Percentiles rank a stretch among this genome's conserved stretches.
These are phyloP conservation scores for Scleromitrula shiraiana DNA, from an alignment of 2,329 filamentous ascomycete species.

Conservation along the genomic window DNA sequence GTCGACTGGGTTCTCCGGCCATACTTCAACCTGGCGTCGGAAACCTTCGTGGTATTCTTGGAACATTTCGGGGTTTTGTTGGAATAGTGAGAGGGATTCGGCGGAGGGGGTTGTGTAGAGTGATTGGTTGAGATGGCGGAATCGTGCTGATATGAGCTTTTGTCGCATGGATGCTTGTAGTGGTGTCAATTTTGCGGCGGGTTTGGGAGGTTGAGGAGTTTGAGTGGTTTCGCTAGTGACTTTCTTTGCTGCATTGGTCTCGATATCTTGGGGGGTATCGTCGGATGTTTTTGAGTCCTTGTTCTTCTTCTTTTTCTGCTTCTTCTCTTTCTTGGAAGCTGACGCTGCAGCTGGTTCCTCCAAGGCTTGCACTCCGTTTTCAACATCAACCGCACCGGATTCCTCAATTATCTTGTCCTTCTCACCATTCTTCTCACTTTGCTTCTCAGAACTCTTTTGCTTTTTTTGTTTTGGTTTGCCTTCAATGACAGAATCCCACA, in stretches of 20 bases:
- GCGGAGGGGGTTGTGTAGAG: constrained; percentile 87
- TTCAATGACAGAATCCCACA: constrained; percentile 76
- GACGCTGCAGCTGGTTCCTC: constrained; percentile 10
- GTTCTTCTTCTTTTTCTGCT: constrained; percentile 28
- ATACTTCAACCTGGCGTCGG: constrained; percentile 87
- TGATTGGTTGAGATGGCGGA: constrained; percentile 94
- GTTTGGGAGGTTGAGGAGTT: constrained; percentile 33
- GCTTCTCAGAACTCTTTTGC: constrained; percentile 16
- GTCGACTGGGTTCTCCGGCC: constrained; percentile 95
- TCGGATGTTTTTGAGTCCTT: constrained; percentile 2
- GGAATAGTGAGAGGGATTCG: constrained; percentile 77
- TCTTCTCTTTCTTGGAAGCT: constrained; percentile 30
- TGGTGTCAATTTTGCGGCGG: constrained; percentile 65
- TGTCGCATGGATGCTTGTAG: constrained; percentile 90
- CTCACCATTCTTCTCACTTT: constrained; percentile 23
- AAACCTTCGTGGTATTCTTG: constrained; percentile 95
- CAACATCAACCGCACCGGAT: constrained; percentile 24
- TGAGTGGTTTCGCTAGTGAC: constrained; percentile 7
- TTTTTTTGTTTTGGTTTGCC: constrained; percentile 38
- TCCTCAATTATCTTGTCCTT: constrained; percentile 19
- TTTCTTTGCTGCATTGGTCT: neutral
- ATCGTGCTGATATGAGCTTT: constrained; percentile 90
- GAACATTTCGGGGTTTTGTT: constrained; percentile 84
- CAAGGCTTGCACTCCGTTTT: constrained; percentile 15
- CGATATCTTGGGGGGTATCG: neutral